Evolutionary conservation across 2,329 filamentous ascomycete genomes (phyloP).

Genomic region (Cladophialophora yegresii): DNA sequence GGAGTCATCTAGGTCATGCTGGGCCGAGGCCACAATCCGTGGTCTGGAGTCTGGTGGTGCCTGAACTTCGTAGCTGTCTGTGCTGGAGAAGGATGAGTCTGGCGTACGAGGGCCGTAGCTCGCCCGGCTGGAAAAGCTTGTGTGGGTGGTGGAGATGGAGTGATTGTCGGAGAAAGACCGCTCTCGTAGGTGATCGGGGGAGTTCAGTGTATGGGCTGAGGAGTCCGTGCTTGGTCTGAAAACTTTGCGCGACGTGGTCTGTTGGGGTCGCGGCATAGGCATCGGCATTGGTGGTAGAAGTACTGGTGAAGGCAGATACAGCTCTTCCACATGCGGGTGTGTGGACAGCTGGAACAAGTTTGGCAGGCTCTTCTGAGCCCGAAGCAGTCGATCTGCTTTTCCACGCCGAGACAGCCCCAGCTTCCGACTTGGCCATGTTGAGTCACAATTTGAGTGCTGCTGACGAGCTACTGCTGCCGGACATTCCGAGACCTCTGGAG

Average conservation of each 20-base stretch:
- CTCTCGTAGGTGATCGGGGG: slow-evolving; percentile 21
- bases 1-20: slow-evolving; percentile 22
- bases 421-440: slow-evolving; percentile 19
- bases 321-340: slow-evolving; percentile 1
- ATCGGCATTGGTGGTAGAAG: slow-evolving; percentile 11
- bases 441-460: slow-evolving; percentile 12
- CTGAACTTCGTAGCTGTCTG: slow-evolving; percentile 8
- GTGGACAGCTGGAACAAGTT: slow-evolving; percentile 16
- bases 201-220: slow-evolving; percentile 42
- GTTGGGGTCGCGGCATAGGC: slow-evolving; percentile 13
- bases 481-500: neutral
- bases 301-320: slow-evolving; percentile 7
- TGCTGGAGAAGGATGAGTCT: slow-evolving; percentile 22
- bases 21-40: slow-evolving; percentile 21
- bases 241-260: slow-evolving; percentile 15
- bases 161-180: slow-evolving; percentile 25
- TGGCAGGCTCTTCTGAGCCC: slow-evolving; percentile 26
- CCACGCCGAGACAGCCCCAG: slow-evolving; percentile 4
- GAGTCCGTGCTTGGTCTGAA: slow-evolving; percentile 48
- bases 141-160: slow-evolving; percentile 29
- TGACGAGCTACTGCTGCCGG: neutral
- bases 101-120: slow-evolving; percentile 14
- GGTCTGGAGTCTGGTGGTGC: slow-evolving; percentile 2
- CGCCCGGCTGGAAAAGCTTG: slow-evolving; percentile 26
- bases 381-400: neutral